Conservation (phyloP, 2,329 filamentous ascomycete genomes). For the Rhinocladiella similis region DNA sequence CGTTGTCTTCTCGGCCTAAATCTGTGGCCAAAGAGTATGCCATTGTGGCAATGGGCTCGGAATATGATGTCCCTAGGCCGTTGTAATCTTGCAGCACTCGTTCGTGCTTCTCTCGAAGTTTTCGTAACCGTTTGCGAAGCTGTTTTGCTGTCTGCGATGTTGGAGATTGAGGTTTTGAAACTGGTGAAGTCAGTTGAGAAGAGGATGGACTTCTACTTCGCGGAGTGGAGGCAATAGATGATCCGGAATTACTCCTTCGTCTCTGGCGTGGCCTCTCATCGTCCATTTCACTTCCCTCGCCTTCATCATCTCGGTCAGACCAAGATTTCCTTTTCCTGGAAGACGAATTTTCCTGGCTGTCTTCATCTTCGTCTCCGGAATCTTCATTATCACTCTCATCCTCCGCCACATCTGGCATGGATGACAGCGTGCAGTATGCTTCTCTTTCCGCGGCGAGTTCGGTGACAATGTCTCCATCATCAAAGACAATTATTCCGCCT, state of each 20-base stretch:
- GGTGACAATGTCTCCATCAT: conserved; percentile 92
- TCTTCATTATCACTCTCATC: conserved; percentile 62
- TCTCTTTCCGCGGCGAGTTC: conserved; percentile 72
- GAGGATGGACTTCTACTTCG: conserved; percentile 46
- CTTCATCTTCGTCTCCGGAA: conserved; percentile 58
- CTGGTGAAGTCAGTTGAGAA: conserved; percentile 48
- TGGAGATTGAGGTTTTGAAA: conserved; percentile 41
- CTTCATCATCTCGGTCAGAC: conserved; percentile 68
- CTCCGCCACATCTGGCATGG: conserved; percentile 88
- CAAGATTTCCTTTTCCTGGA: conserved; percentile 75
- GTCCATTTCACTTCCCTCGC: conserved; percentile 63
- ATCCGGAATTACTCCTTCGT: conserved; percentile 76
- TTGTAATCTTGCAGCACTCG: conserved; percentile 78
- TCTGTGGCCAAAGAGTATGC: conserved; percentile 94
- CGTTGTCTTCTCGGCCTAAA: conserved; percentile 93
- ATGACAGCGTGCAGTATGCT: conserved; percentile 79
- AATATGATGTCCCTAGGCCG: conserved; percentile 81
- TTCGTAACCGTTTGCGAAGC: conserved; percentile 71
- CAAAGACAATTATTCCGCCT: conserved; percentile 90
- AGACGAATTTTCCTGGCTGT: conserved; percentile 53
- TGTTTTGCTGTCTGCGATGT: conserved; percentile 62
- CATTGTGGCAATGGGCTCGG: conserved; percentile 91
- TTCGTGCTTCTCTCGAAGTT: conserved; percentile 76
- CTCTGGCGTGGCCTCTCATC: conserved; percentile 75
- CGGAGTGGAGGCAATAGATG: conserved; percentile 43